Conservation (phyloP, 352 stramenopile genomes). For the Globisporangium nodosum region DNA sequence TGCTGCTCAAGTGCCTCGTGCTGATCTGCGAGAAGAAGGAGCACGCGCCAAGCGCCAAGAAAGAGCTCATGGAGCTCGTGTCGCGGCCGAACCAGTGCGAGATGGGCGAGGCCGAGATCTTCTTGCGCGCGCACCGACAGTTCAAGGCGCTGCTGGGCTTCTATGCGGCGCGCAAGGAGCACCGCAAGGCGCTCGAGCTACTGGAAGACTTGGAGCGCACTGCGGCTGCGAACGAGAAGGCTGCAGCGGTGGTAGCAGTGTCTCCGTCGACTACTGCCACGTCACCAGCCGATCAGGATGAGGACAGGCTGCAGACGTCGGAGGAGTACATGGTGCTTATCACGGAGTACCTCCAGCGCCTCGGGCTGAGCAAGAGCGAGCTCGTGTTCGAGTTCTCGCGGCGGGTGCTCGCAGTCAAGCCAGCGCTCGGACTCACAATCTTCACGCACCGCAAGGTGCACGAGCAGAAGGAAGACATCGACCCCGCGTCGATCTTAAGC, state of each 20-base stretch:
- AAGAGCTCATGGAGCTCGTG: constrained; percentile 51
- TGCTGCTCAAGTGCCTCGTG: constrained; percentile 79
- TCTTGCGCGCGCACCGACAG: constrained; percentile 58
- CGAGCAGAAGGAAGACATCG: constrained; percentile 47
- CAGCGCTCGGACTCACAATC: constrained; percentile 59
- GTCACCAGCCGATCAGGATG: not conserved
- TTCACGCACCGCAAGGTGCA: constrained; percentile 67
- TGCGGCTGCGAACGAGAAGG: constrained; percentile 20
- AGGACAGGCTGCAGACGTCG: constrained; percentile 24
- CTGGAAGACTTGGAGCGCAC: constrained; percentile 73
- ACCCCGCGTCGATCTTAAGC: constrained; percentile 48
- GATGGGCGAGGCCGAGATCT: constrained; percentile 69
- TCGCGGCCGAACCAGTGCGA: constrained; percentile 55
- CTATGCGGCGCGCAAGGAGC: constrained; percentile 61
- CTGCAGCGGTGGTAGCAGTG: not conserved
- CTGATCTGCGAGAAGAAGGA: constrained; percentile 44
- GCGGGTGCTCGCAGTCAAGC: constrained; percentile 50
- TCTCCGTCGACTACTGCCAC: not conserved
- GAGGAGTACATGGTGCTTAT: constrained; percentile 58
- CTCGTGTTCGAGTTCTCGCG: constrained; percentile 82
- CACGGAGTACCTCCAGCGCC: constrained; percentile 53
- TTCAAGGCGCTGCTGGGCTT: constrained; percentile 62
- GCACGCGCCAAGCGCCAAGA: constrained; percentile 28
- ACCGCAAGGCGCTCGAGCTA: constrained; percentile 76
- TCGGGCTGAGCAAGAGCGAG: constrained; percentile 57